These are phyloP conservation scores for Hyaloperonospora arabidopsidis DNA, from an alignment of 352 stramenopile species.

Conservation along the genomic window DNA sequence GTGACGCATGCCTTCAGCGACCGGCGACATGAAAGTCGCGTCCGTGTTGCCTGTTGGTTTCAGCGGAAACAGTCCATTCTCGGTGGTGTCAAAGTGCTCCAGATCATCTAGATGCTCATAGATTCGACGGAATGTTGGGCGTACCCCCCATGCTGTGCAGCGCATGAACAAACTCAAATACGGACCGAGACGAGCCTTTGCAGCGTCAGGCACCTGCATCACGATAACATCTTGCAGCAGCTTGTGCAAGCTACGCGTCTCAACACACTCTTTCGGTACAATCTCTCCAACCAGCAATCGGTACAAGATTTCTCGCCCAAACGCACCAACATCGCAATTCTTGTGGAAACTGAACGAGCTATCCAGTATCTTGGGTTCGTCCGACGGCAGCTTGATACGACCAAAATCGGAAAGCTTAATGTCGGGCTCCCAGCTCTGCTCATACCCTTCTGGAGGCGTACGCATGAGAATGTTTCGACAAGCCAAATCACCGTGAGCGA, in stretches of 20 bases:
- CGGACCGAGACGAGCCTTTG: constrained; percentile 47
- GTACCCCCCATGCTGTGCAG: constrained; percentile 70
- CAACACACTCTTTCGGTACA: constrained; percentile 56
- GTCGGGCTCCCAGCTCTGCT: constrained; percentile 71
- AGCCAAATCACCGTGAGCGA: constrained; percentile 73
- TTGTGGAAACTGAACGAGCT: constrained; percentile 77
- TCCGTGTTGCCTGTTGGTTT: constrained; percentile 40
- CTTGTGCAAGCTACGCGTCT: constrained; percentile 72
- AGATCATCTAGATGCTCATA: constrained; percentile 71
- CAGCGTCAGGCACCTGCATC: constrained; percentile 44
- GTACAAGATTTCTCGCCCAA: constrained; percentile 72
- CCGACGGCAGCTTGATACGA: constrained; percentile 57
- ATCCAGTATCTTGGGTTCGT: constrained; percentile 65
- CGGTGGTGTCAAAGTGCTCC: constrained; percentile 66
- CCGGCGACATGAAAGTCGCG: constrained; percentile 50
- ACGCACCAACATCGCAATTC: constrained; percentile 73
- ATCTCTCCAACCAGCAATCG: constrained; percentile 74
- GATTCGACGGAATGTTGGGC: constrained; percentile 72
- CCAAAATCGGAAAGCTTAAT: constrained; percentile 82
- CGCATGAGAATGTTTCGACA: constrained; percentile 82
- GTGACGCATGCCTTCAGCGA: constrained; percentile 30
- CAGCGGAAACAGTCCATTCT: constrained; percentile 71
- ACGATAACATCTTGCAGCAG: constrained; percentile 68
- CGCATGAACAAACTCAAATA: constrained; percentile 69
- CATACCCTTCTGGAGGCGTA: constrained; percentile 69